Evolutionary conservation across 805 yeast species (phyloP).

Genomic region (Saturnispora kantuleensis): DNA sequence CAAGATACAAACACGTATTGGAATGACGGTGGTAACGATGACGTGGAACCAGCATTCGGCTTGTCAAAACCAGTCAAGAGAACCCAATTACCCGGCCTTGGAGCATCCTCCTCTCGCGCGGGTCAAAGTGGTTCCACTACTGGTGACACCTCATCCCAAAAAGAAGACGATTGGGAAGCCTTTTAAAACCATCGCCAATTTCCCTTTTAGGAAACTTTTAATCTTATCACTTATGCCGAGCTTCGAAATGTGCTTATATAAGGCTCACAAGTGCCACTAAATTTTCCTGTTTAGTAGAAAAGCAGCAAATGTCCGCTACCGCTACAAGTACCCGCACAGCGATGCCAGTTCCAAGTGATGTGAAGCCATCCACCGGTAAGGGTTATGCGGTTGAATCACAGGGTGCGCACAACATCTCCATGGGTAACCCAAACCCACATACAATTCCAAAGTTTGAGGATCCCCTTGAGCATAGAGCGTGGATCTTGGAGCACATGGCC

Average conservation of each 20-base stretch:
- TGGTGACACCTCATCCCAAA: neutral
- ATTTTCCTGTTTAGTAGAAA: too few species aligned
- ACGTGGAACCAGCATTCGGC: slow-evolving; percentile 61
- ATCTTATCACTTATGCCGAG: too few species aligned
- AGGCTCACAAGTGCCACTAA: too few species aligned
- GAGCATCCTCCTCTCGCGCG: slow-evolving; percentile 16
- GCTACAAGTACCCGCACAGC: slow-evolving; percentile 2
- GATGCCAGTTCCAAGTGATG: slow-evolving; percentile 17
- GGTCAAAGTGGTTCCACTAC: slow-evolving; percentile 15
- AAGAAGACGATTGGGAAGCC: slow-evolving; percentile 62
- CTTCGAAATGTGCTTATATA: too few species aligned
- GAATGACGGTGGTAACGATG: slow-evolving; percentile 30
- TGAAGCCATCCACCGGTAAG: slow-evolving; percentile 28
- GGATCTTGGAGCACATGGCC: slow-evolving; percentile 66
- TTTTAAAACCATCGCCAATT: slow-evolving; percentile 28
- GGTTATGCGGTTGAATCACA: slow-evolving; percentile 34
- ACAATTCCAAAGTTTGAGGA: slow-evolving; percentile 44
- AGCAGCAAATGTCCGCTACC: slow-evolving; percentile 3
- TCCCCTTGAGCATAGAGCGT: slow-evolving; percentile 39
- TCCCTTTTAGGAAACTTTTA: slow-evolving; percentile 1
- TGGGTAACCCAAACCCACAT: slow-evolving; percentile 43
- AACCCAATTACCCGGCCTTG: slow-evolving; percentile 46
- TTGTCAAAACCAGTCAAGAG: slow-evolving; percentile 43
- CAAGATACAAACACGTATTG: slow-evolving; percentile 38
- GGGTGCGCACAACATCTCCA: slow-evolving; percentile 54